These are phyloP conservation scores for Chalciporus sp. DNA, from an alignment of 1,284 basidiomycete genomes.

Conservation along the genomic window DNA sequence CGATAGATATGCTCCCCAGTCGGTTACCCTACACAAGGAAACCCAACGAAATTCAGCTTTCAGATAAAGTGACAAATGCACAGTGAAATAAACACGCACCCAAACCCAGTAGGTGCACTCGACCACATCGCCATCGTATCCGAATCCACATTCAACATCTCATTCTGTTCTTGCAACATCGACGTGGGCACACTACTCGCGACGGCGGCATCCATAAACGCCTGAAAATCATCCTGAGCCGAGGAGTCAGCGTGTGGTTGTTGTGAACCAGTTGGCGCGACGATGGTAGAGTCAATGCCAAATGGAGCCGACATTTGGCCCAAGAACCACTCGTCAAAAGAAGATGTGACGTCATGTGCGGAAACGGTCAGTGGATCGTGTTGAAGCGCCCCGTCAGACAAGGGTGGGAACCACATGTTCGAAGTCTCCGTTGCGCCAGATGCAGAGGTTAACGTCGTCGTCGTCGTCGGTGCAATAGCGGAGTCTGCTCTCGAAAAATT, in stretches of 20 bases:
- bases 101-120: slow-evolving; percentile 53
- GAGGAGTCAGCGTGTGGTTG: background rate
- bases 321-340: slow-evolving; percentile 30
- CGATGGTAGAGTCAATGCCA: slow-evolving; percentile 6
- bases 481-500: slow-evolving; percentile 15
- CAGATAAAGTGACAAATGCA: no score
- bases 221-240: slow-evolving; percentile 9
- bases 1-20: slow-evolving; percentile 40
- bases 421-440: slow-evolving; percentile 12
- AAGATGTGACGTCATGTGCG: slow-evolving; percentile 16
- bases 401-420: slow-evolving; percentile 25
- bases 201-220: slow-evolving; percentile 11
- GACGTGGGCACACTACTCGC: background rate
- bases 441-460: no score
- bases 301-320: slow-evolving; percentile 24
- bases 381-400: background rate
- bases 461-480: background rate
- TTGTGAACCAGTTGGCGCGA: background rate
- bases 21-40: slow-evolving; percentile 28
- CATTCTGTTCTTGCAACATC: slow-evolving; percentile 7
- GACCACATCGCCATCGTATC: slow-evolving; percentile 64
- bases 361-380: background rate
- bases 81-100: slow-evolving; percentile 42
- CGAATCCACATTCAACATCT: slow-evolving; percentile 37
- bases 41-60: background rate